Percentiles rank a stretch among this genome's conserved stretches.
Conservation (phyloP, 2,329 filamentous ascomycete species). For the Penicillium sp. region DNA sequence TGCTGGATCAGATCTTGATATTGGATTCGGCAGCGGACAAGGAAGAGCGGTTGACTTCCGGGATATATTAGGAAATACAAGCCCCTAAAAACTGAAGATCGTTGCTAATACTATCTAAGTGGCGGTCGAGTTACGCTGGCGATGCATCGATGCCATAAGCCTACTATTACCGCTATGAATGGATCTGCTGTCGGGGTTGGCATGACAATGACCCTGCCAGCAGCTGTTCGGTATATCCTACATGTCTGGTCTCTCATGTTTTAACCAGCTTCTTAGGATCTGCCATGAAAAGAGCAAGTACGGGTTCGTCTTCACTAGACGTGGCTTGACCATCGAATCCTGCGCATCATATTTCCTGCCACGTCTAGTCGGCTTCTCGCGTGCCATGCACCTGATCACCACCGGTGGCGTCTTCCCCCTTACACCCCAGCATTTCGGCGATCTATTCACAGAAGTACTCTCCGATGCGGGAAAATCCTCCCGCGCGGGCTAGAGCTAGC, state of each 20-base stretch:
- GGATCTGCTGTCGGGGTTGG: conserved; percentile 61
- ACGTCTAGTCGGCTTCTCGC: conserved; percentile 62
- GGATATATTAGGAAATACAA: conserved; percentile 37
- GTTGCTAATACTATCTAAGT: conserved; percentile 36
- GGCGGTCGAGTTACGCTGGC: conserved; percentile 56
- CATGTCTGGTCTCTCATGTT: neutral
- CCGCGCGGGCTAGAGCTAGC: conserved; percentile 62
- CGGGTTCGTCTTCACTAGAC: conserved; percentile 68
- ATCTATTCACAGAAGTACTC: conserved; percentile 63
- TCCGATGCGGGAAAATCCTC: conserved; percentile 57
- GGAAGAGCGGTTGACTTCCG: conserved; percentile 51
- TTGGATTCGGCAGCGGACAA: conserved; percentile 28
- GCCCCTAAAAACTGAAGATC: neutral
- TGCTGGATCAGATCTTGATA: conserved; percentile 58
- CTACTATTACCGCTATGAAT: conserved; percentile 60
- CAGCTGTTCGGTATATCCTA: conserved; percentile 31
- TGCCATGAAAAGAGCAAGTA: conserved; percentile 56
- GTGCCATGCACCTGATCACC: conserved; percentile 64
- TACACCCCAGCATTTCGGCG: conserved; percentile 50
- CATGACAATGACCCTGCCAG: conserved; percentile 62
- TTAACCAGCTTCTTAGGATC: conserved; percentile 7
- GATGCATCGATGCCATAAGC: conserved; percentile 59
- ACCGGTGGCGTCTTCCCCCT: conserved; percentile 60
- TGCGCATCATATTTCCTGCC: conserved; percentile 69
- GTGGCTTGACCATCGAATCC: conserved; percentile 69